Evolutionary conservation across 345 rosid species (phyloP).

Genomic region (Anacardium occidentale): DNA sequence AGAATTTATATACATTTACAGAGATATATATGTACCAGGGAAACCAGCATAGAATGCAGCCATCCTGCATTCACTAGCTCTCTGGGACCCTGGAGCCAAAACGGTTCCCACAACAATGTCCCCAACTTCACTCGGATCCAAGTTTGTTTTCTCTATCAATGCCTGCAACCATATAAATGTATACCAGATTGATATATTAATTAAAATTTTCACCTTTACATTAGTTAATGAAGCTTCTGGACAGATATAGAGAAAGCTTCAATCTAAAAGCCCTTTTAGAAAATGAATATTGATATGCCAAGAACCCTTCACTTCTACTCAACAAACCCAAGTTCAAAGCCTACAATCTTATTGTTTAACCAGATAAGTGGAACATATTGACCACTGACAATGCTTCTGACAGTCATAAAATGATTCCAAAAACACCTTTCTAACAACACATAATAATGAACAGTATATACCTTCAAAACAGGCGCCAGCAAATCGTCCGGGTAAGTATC

Average conservation of each 20-base stretch:
- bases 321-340: no score
- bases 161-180: constrained; percentile 47
- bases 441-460: constrained; percentile 16
- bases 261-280: no score
- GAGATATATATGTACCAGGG: constrained; percentile 55
- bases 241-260: no score
- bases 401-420: not conserved
- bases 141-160: constrained; percentile 71
- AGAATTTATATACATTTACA: not conserved
- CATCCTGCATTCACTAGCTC: constrained; percentile 97
- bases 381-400: not conserved
- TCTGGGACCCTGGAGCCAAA: constrained; percentile 82
- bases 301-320: no score
- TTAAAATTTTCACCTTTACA: not conserved
- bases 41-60: constrained; percentile 98
- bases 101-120: constrained; percentile 97
- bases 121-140: constrained; percentile 88
- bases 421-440: not conserved
- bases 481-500: constrained; percentile 85
- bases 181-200: not conserved
- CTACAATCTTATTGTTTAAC: no score
- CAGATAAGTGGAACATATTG: no score
- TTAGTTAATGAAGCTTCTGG: not conserved
- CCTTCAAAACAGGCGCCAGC: constrained; percentile 82
- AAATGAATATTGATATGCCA: no score